Base-by-base conservation (phyloP, 352 stramenopile species). In the Peronospora belbahrii region DNA sequence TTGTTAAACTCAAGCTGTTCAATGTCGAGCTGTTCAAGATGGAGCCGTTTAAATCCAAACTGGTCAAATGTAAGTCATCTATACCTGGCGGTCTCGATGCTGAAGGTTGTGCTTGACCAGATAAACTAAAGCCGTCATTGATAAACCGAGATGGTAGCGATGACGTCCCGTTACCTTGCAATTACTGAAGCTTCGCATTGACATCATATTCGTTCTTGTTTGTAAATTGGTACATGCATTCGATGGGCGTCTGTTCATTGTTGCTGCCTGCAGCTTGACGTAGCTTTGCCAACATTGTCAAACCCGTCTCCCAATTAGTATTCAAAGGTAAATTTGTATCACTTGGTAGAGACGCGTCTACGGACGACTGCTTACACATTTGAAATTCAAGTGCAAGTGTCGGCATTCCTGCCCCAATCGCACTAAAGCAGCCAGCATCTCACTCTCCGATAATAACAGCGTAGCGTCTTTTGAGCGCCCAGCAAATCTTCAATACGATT, bases 341-440 rank as follows among this genome's bases (percentile, higher is more conserved):
- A 32, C 35, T 51, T 10, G 51, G 15, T 2, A 40, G 22, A 13
- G 52, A 36, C 2, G 56, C 22, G 13, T 18, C 45, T n/a, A 11
- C 4, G 24, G 41, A 13, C n/a, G 35, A 23, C 8, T 23, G 25
- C 28, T 52, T 56, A 32, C 51, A 62, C 6, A 47, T 53, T 18
- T 63, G 24, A 56, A 67, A 67, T 32, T 60, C 33, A 0, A 52
- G 47, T 13, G 52, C 47, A 8, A 67, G 58, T 17, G 47, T 59
- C 7, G 58, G 53, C 48, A 67, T 60, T 2, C 34, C 52, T 7
- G 47, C 58, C 0, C 58, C 58, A 23, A 67, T 62, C 13, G 52
- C 58, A 54, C 58, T 67, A 48, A 62, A 60, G 13, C 58, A 67
- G 63, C 58, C 10, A 67, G 31, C n/a, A 50, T 50, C 49, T 67